phyloP scores from a whole-genome alignment of 805 yeast genomes.

The Monosporozyma yasuniensis region DNA sequence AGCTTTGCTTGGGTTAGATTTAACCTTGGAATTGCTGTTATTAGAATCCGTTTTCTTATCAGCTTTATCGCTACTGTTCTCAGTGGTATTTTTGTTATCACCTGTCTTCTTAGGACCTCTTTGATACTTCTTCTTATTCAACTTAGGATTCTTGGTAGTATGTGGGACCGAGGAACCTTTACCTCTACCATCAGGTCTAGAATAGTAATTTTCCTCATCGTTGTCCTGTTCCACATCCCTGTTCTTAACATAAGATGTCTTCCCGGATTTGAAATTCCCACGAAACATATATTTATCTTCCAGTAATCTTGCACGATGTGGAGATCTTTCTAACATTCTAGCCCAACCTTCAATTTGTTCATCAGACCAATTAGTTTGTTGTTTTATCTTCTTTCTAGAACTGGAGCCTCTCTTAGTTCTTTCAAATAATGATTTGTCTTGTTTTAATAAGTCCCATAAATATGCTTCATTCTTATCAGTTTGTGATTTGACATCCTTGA shows the following conservation, averaged over 20 bases:
- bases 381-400: slow-evolving; percentile 43
- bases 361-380: slow-evolving; percentile 62
- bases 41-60: not conserved
- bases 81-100: not conserved
- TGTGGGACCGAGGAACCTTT: not conserved
- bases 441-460: slow-evolving; percentile 48
- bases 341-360: slow-evolving; percentile 95
- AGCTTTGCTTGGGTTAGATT: not conserved
- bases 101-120: not conserved
- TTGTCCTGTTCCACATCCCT: not conserved
- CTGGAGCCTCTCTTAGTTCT: slow-evolving; percentile 43
- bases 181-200: not conserved
- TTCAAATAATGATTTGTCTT: slow-evolving; percentile 41
- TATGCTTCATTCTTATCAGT: slow-evolving; percentile 43
- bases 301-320: slow-evolving; percentile 48
- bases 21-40: not conserved
- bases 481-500: slow-evolving; percentile 8
- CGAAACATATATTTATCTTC: slow-evolving; percentile 53
- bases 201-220: not conserved
- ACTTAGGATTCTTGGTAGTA: not conserved
- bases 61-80: not conserved
- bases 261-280: slow-evolving; percentile 31
- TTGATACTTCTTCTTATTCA: slow-evolving; percentile 1
- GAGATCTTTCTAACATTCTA: slow-evolving; percentile 58
- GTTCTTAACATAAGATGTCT: slow-evolving; percentile 26